A percentile compares a stretch with the other conserved stretches of the same genome.
These are phyloP conservation scores for Collybia sordida DNA, from an alignment of 768 basidiomycete genomes.

Conservation along the genomic window DNA sequence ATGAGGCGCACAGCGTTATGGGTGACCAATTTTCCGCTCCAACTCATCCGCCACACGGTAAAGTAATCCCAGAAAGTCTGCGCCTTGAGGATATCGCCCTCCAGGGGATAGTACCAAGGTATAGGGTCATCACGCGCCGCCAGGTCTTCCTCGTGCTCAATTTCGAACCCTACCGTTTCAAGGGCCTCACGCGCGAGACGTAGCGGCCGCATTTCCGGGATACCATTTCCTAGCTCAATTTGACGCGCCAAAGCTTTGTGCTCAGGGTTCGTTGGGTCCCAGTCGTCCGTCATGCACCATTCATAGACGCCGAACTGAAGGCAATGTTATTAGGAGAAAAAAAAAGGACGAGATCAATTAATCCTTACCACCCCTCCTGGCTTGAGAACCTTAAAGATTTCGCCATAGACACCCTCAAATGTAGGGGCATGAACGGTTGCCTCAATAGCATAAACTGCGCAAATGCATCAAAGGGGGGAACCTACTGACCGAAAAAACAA, in stretches of 20 bases:
- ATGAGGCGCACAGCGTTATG: slow-evolving; percentile 76
- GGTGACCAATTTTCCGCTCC: slow-evolving; percentile 80
- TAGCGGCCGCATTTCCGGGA: slow-evolving; percentile 95
- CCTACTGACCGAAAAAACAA: too few species aligned
- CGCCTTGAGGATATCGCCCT: slow-evolving; percentile 89
- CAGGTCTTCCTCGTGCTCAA: slow-evolving; percentile 92
- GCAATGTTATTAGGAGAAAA: slow-evolving; percentile 1
- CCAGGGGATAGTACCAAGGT: slow-evolving; percentile 96
- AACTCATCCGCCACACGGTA: slow-evolving; percentile 88
- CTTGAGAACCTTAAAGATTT: slow-evolving; percentile 92
- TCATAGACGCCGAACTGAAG: slow-evolving; percentile 94
- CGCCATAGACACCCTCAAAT: slow-evolving; percentile 93
- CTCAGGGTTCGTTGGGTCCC: slow-evolving; percentile 81
- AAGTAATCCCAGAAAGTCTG: slow-evolving; percentile 93
- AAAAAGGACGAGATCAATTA: neutral
- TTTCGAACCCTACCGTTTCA: slow-evolving; percentile 78
- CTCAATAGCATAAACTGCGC: slow-evolving; percentile 91
- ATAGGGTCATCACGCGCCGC: slow-evolving; percentile 77
- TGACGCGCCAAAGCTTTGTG: slow-evolving; percentile 92
- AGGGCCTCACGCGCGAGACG: slow-evolving; percentile 72
- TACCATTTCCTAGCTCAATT: slow-evolving; percentile 94
- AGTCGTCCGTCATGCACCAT: slow-evolving; percentile 97
- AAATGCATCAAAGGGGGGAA: neutral
- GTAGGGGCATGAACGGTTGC: slow-evolving; percentile 96
- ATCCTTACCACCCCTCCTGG: slow-evolving; percentile 89